phyloP scores from a whole-genome alignment of 1,284 basidiomycete genomes.

The Wallemia mellicola region DNA sequence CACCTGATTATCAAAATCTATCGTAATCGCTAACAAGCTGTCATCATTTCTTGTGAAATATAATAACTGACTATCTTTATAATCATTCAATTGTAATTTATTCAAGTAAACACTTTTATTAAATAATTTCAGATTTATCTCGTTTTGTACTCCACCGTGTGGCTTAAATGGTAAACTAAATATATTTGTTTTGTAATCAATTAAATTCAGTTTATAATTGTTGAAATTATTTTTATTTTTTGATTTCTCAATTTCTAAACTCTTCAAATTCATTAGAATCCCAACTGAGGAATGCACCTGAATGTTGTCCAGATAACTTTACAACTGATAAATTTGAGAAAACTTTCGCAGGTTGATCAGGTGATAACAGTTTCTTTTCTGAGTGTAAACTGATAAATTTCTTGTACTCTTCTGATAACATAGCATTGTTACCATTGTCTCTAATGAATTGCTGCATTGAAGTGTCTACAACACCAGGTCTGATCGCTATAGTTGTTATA shows the following conservation, averaged over 20 bases:
- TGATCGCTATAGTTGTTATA: conserved; percentile 39
- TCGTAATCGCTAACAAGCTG: too few species aligned
- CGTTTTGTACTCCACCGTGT: too few species aligned
- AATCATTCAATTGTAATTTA: too few species aligned
- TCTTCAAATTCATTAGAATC: conserved; percentile 12
- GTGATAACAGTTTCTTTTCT: conserved; percentile 33
- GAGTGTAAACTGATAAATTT: conserved; percentile 30
- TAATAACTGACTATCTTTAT: too few species aligned
- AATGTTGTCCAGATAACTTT: conserved; percentile 18
- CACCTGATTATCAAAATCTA: too few species aligned
- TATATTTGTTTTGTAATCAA: too few species aligned
- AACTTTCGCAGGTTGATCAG: conserved; percentile 29
- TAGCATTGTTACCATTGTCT: conserved; percentile 11
- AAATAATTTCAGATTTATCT: too few species aligned
- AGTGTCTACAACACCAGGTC: conserved; percentile 51
- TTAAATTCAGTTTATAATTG: neutral
- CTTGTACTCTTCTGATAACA: conserved; percentile 25
- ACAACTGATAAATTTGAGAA: conserved; percentile 22
- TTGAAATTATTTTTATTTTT: neutral
- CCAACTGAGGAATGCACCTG: conserved; percentile 40
- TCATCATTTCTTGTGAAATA: too few species aligned
- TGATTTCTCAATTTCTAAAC: neutral
- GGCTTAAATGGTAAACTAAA: too few species aligned
- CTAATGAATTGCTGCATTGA: conserved; percentile 9
- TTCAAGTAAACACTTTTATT: too few species aligned